Evolutionary conservation across 352 stramenopile genomes (phyloP), one percentile per base, ranked within the genome.

Genomic region (Globisporangium solare): DNA sequence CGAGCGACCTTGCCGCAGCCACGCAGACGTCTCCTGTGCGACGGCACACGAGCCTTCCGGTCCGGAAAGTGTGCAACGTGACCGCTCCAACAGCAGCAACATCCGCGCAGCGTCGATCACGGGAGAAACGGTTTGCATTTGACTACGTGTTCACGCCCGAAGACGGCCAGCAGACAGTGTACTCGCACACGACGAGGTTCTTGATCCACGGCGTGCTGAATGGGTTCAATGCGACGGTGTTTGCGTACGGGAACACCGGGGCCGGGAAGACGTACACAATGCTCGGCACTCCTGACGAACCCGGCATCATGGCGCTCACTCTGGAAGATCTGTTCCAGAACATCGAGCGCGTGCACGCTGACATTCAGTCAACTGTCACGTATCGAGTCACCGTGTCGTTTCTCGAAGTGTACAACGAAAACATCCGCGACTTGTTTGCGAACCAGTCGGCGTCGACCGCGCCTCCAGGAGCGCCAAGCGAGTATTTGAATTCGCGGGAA

Each of bases 351-450:
- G 73, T 73, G 55, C 63, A 79, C 14, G 46, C 43, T 5, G 59
- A 78, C 24, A 58, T 59, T 8, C 52, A 67, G 11, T 52, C 60
- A 2, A 65, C 32, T 18, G 74, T 83, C 37, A 54, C 53, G 24
- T 94, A 89, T 57, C 73, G 79, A 24, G 84, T 96, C 4, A 83
- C 66, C 11, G 86, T 96, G 11, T 96, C 87, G 7, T 97, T 95
- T 55, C 64, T 97, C 5, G 88, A 97, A 55, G 83, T 97, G 24
- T 97, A 97, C 81, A 97, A 97, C 51, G 90, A 97, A 60, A 96
- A 94, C 59, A 97, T 98, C 52, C 76, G 86, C 4, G 92, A 98
- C 65, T 58, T 97, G 41, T 66, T 97, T 10, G 69, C 54, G 18
- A 67, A 46, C 13, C 54, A 57, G 49, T 63, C 52, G 24, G 61